phyloP scores from a whole-genome alignment of 352 stramenopile species.

The Pythium phragmitis region DNA sequence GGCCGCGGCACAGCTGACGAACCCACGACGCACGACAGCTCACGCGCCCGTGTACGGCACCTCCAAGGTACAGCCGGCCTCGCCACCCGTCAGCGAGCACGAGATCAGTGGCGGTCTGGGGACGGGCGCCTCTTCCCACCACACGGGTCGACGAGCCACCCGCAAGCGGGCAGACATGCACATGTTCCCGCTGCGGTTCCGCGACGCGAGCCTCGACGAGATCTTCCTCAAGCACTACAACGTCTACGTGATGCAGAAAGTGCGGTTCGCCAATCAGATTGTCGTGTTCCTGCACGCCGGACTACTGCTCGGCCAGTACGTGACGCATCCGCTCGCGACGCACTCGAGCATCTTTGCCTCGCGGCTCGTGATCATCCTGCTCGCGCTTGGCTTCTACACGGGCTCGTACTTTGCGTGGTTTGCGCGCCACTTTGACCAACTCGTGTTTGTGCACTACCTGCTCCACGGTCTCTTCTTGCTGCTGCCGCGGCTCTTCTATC shows the following conservation, averaged over 20 bases:
- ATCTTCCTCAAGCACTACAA: constrained; percentile 77
- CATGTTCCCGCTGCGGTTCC: constrained; percentile 54
- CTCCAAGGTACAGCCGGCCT: constrained; percentile 33
- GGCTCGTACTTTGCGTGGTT: constrained; percentile 47
- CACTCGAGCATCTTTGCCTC: constrained; percentile 40
- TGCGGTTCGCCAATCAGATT: constrained; percentile 51
- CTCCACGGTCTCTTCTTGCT: constrained; percentile 47
- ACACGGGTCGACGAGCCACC: neutral
- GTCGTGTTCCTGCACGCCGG: constrained; percentile 43
- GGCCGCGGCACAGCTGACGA: constrained; percentile 24
- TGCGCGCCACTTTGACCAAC: constrained; percentile 43
- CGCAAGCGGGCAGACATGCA: constrained; percentile 48
- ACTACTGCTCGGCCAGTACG: constrained; percentile 52
- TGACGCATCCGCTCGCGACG: constrained; percentile 31
- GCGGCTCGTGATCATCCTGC: constrained; percentile 36
- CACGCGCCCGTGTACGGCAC: constrained; percentile 34
- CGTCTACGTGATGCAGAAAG: constrained; percentile 67
- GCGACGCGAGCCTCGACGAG: constrained; percentile 59
- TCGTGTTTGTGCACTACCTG: constrained; percentile 53
- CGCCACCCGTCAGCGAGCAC: constrained; percentile 15
- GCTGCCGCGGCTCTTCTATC: constrained; percentile 47
- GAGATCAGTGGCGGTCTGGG: constrained; percentile 2
- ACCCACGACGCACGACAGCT: constrained; percentile 22
- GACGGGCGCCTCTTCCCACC: neutral
- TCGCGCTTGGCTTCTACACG: constrained; percentile 44